Base-by-base conservation (phyloP, 805 yeast species). In the Candida coquimbonensis region DNA sequence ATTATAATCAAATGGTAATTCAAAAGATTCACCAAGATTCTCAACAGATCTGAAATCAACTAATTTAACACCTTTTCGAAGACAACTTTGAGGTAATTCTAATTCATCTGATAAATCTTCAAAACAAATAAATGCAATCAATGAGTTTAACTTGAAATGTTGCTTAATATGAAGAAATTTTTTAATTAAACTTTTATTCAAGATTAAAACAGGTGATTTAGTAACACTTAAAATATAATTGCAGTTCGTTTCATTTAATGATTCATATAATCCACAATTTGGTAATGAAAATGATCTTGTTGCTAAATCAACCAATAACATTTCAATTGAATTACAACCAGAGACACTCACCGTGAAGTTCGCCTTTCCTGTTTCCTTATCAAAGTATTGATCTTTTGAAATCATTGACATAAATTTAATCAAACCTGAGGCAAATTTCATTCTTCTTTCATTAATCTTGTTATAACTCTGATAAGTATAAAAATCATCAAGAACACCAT, bases 391-490 rank as follows among this genome's bases (percentile, higher is more conserved):
- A 14, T 36, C 56, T 52, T 46, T 42, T 4, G 50, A 37, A n/a
- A 51, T 50, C 33, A 52, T 48, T 27, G 21, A 21, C 45, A 33
- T 1, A 44, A 53, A 42, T 5, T 70, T 61, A 48, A 68, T 57
- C 21, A 77, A 50, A 9, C 88, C 88, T 5, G 80, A 57, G 3
- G 83, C 87, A 19, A 81, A 58, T 38, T 66, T 53, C 36, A 64
- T 62, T 36, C 75, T 69, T 21, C n/a, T 2, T 37, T 75, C 52
- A 16, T 69, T 64, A n/a, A 74, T 68, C 41, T 67, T 60, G 12
- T 48, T 54, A 53, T 67, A 80, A 4, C 73, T 58, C 33, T 68
- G 57, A 46, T 62, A 69, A 8, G 68, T 61, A 64, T 69, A 81
- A 24, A 56, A 45, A 14, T 66, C 61, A 17, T 65, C 65, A 65